Conservation (phyloP, 1,284 basidiomycete genomes). For the Schizophyllum amplum region DNA sequence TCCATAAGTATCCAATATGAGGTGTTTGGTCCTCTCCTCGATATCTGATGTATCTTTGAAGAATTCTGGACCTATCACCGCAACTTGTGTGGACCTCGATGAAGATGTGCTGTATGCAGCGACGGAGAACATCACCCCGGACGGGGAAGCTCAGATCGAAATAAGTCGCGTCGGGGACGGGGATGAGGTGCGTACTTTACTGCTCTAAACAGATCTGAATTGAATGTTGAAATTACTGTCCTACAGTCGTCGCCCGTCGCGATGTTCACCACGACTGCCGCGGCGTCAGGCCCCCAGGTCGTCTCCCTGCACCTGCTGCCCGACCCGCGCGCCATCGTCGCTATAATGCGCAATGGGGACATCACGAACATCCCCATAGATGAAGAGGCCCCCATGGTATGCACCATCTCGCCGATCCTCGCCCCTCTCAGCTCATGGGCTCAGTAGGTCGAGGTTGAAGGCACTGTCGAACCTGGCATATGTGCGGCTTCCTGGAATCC, state of each 20-base stretch:
- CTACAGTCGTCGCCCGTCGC: constrained; percentile 21
- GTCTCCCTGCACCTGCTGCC: constrained; percentile 58
- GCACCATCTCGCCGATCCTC: constrained; percentile 12
- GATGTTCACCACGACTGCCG: constrained; percentile 27
- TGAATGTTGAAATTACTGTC: not conserved
- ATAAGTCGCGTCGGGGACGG: constrained; percentile 42
- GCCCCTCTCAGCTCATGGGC: too few relatives aligned
- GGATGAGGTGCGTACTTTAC: constrained; percentile 13
- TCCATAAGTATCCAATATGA: constrained; percentile 18
- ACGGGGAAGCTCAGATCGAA: constrained; percentile 50
- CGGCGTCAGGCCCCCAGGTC: constrained; percentile 33
- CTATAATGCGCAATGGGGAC: constrained; percentile 70
- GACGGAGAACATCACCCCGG: constrained; percentile 40
- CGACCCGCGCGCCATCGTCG: constrained; percentile 54
- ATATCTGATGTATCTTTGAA: constrained; percentile 20
- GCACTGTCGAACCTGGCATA: constrained; percentile 82
- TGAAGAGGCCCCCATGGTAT: constrained; percentile 38
- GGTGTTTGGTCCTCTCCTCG: constrained; percentile 37
- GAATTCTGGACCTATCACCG: constrained; percentile 28
- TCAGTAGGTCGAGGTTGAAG: constrained; percentile 61
- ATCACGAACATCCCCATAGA: constrained; percentile 62
- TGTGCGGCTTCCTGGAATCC: constrained; percentile 84
- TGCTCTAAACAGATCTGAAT: not conserved
- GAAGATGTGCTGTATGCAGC: constrained; percentile 52
- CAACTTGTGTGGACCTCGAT: constrained; percentile 62